A percentile compares a stretch with the other conserved stretches of the same genome.
These are phyloP conservation scores for Chlamydomonas applanata DNA, from an alignment of 139 green algal species.

Conservation along the genomic window DNA sequence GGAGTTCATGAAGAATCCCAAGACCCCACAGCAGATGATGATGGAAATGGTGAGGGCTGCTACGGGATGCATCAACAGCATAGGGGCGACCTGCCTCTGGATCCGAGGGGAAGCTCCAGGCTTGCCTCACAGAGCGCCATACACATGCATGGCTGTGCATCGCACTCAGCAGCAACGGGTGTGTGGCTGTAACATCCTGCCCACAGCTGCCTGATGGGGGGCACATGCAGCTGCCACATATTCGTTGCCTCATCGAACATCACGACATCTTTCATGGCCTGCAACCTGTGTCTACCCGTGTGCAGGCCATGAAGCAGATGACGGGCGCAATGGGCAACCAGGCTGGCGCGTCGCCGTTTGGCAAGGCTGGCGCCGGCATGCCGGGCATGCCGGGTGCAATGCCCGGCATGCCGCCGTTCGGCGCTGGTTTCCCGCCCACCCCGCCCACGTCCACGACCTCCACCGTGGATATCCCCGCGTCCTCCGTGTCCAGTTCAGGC, in stretches of 20 bases:
- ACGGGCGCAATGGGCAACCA: conserved; percentile 33
- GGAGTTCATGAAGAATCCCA: conserved; percentile 58
- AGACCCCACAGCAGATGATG: conserved; percentile 63
- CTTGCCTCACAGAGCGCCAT: not conserved
- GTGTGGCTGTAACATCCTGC: too few relatives aligned
- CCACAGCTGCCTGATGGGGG: too few relatives aligned
- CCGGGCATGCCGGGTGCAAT: conserved; percentile 3
- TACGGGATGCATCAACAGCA: not conserved
- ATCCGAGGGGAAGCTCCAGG: too few relatives aligned
- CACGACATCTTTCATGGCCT: too few relatives aligned
- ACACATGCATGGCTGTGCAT: too few relatives aligned
- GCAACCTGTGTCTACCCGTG: too few relatives aligned
- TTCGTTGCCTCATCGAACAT: too few relatives aligned
- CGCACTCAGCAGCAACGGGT: too few relatives aligned
- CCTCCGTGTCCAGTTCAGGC: conserved; percentile 9
- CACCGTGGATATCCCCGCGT: conserved; percentile 5
- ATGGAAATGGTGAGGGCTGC: conserved; percentile 57
- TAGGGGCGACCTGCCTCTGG: too few relatives aligned
- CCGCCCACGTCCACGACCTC: conserved; percentile 4
- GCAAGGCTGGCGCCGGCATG: conserved; percentile 13
- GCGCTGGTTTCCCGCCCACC: not conserved
- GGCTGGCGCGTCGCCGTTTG: conserved; percentile 22
- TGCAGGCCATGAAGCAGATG: conserved; percentile 63
- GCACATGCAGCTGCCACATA: too few relatives aligned
- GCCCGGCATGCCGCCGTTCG: conserved; percentile 5